phyloP scores from a whole-genome alignment of 768 basidiomycete species.

The Lactarius tabidus region DNA sequence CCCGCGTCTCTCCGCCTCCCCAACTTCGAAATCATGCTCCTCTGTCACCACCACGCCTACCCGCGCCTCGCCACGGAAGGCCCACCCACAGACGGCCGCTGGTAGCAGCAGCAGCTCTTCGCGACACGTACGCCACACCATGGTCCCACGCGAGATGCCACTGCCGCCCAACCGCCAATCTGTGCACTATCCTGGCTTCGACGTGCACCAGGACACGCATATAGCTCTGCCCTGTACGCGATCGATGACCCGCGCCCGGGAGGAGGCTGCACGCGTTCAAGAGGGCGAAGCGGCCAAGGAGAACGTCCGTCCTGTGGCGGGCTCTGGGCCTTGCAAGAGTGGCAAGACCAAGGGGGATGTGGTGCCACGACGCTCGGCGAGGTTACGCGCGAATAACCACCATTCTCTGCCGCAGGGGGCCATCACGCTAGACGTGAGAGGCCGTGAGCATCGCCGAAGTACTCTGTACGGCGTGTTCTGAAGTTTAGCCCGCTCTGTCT shows the following conservation, averaged over 20 bases:
- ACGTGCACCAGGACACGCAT: constrained; percentile 26
- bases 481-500: constrained; percentile 5
- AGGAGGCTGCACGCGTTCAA: constrained; percentile 5
- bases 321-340: neutral
- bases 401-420: neutral
- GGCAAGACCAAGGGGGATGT: constrained; percentile 9
- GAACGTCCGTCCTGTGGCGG: constrained; percentile 19
- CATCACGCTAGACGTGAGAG: neutral
- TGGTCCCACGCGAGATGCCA: constrained; percentile 22
- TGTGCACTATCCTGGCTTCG: constrained; percentile 25
- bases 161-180: constrained; percentile 22
- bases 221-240: constrained; percentile 17
- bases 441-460: constrained; percentile 7
- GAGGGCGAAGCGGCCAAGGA: constrained; percentile 23
- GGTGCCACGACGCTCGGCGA: constrained; percentile 19
- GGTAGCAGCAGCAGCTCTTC: neutral
- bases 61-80: constrained; percentile 23
- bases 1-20: constrained; percentile 11
- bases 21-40: neutral
- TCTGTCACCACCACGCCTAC: constrained; percentile 10
- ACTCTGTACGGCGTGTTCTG: constrained; percentile 9
- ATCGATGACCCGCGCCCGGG: constrained; percentile 12
- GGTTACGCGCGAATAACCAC: constrained; percentile 13
- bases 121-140: constrained; percentile 4
- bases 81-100: constrained; percentile 7